phyloP scores from a whole-genome alignment of 768 basidiomycete species.

The Podaxis pistillaris region DNA sequence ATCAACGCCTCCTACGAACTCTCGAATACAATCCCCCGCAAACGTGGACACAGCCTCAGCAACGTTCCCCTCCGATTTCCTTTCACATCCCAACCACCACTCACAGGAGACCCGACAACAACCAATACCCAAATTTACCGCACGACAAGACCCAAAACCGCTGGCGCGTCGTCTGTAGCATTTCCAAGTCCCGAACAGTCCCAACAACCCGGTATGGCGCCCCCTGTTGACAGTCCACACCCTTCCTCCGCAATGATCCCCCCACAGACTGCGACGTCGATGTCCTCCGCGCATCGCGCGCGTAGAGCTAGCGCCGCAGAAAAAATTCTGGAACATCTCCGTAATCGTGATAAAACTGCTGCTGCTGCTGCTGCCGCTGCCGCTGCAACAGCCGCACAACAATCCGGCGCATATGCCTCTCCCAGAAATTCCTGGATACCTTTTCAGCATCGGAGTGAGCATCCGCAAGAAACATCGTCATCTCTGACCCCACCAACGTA shows the following conservation, averaged over 20 bases:
- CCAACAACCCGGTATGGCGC: not conserved
- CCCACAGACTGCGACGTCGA: slow-evolving; percentile 21
- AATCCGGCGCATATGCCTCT: not conserved
- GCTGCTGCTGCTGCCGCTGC: not conserved
- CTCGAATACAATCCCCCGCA: slow-evolving; percentile 28
- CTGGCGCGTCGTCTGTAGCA: slow-evolving; percentile 11
- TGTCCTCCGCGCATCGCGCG: slow-evolving; percentile 36
- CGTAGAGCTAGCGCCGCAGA: slow-evolving; percentile 67
- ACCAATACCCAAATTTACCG: slow-evolving; percentile 12
- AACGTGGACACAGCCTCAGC: slow-evolving; percentile 37
- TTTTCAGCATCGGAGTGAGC: slow-evolving; percentile 32
- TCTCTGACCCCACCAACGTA: slow-evolving; percentile 4
- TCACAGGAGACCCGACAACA: slow-evolving; percentile 16
- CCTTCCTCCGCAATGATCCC: slow-evolving; percentile 1
- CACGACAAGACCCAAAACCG: slow-evolving; percentile 18
- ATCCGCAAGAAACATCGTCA: not conserved
- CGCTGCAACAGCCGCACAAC: not conserved
- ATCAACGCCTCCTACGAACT: slow-evolving; percentile 13
- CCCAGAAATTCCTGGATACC: slow-evolving; percentile 47
- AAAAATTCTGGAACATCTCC: slow-evolving; percentile 63
- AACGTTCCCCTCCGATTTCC: slow-evolving; percentile 27
- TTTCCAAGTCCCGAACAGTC: slow-evolving; percentile 6
- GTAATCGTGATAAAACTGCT: slow-evolving; percentile 49
- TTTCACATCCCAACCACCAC: slow-evolving; percentile 15
- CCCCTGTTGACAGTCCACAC: not conserved